These are phyloP conservation scores for Fraxinus pennsylvanica DNA, from an alignment of 257 asterid genomes.

Conservation along the genomic window DNA sequence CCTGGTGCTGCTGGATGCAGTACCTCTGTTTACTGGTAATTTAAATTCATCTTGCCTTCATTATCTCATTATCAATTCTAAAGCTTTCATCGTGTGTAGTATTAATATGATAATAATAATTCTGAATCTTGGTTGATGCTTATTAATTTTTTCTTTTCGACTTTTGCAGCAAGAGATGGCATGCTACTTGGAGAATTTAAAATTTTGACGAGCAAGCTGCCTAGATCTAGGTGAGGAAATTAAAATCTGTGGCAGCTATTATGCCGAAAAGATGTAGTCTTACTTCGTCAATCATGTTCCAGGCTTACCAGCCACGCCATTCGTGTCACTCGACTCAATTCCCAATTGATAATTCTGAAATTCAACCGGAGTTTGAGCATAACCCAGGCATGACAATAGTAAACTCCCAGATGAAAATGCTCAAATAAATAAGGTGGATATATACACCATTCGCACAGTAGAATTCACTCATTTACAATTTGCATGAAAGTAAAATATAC, in stretches of 20 bases:
- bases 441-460: background rate
- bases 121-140: background rate
- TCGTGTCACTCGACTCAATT: too few relatives aligned
- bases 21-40: too few relatives aligned
- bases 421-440: background rate
- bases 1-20: conserved; percentile 91
- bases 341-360: too few relatives aligned
- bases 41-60: background rate
- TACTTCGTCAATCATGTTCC: too few relatives aligned
- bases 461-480: conserved; percentile 26
- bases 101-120: background rate
- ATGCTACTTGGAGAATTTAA: conserved; percentile 67
- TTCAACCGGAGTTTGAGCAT: too few relatives aligned
- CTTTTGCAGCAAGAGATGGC: conserved; percentile 85
- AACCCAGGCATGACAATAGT: background rate
- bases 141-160: too few relatives aligned
- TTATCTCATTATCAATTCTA: background rate
- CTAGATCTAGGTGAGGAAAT: background rate
- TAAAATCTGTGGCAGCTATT: background rate
- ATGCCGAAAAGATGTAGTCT: background rate
- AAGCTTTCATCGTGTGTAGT: background rate
- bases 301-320: too few relatives aligned
- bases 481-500: conserved; percentile 20
- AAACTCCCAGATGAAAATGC: background rate
- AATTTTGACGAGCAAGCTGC: conserved; percentile 42